Percentiles rank a stretch among this genome's conserved stretches.
These are phyloP conservation scores for Ogataea pilisensis DNA, from an alignment of 805 yeast genomes.

Conservation along the genomic window DNA sequence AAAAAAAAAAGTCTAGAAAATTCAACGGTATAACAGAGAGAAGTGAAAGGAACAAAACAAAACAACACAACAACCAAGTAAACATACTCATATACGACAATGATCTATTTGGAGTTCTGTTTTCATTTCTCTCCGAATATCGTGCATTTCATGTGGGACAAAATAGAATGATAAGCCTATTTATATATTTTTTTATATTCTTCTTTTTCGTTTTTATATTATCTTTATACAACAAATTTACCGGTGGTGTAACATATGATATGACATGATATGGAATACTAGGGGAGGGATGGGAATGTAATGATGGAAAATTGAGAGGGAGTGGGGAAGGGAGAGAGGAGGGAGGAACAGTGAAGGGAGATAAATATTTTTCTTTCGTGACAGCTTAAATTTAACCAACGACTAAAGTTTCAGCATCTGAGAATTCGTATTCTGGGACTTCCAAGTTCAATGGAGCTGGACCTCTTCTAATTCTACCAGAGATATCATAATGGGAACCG, in stretches of 20 bases:
- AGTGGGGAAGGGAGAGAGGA: not conserved
- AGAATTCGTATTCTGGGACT: constrained; percentile 85
- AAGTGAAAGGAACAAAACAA: no score
- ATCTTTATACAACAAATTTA: not conserved
- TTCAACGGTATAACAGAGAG: no score
- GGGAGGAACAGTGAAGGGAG: constrained; percentile 1
- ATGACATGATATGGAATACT: not conserved
- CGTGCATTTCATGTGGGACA: no score
- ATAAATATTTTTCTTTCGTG: not conserved
- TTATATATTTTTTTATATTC: not conserved
- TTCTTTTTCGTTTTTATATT: not conserved
- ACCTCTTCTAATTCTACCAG: constrained; percentile 99
- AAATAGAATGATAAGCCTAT: no score
- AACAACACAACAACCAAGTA: no score
- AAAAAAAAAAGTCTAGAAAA: no score
- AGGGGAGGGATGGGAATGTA: no score
- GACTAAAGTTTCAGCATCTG: constrained; percentile 70
- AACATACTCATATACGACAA: no score
- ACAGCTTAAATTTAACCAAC: constrained; percentile 59
- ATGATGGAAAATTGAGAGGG: not conserved
- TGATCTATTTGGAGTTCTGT: no score
- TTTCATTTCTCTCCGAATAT: no score
- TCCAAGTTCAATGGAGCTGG: constrained; percentile 99
- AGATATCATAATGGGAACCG: constrained; percentile 99
- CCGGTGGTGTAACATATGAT: not conserved